Evolutionary conservation across 257 asterid genomes (phyloP), one percentile per base, ranked within the genome.

Genomic region (Solanum dulcamara): DNA sequence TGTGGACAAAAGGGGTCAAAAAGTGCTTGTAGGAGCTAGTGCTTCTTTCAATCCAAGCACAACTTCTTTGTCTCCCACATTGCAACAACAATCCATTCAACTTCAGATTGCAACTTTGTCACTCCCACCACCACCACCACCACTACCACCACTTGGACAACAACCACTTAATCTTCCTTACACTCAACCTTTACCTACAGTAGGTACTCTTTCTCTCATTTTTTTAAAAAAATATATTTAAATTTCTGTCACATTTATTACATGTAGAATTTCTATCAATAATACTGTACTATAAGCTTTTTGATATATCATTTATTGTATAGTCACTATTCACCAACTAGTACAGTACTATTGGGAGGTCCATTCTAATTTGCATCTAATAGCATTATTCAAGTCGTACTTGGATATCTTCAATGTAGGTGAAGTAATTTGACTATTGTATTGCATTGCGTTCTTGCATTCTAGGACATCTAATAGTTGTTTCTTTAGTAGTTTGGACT

Each of bases 111-210:
- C 86, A 18, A 71, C 62, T 12, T 87, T 86, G 10, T 86, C 90
- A 62, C 89, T 81, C 2, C 91, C 91, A 59, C 91, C 89, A 38
- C 88, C 91, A 12, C 91, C 89, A 38, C 87, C 86, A 20, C 74
- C 88, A 2, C 55, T 86, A 62, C 26, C 79, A 35, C 2, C 37
- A 75, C n/a, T 75, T 6, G 82, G 24, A 75, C 82, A 44, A 26
- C 62, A 12, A 50, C 80, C 83, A 30, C 75, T 42, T 26, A 46
- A 48, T 77, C 13, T 77, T 46, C 42, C 84, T 55, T 33, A 13
- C 26, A 30, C 85, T 48, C 96, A 87, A 84, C 95, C 92, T 67
- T 84, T 91, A 81, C 95, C 93, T 84, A 75, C 91, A 84, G 92
- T 90, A 90, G 97, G 98, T 94, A 93, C 86, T 85, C 88, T 55